A percentile compares a stretch with the other conserved stretches of the same genome.
Evolutionary conservation across 495 filamentous ascomycete species (phyloP).

Genomic region (Hypoxylon cercidicola): DNA sequence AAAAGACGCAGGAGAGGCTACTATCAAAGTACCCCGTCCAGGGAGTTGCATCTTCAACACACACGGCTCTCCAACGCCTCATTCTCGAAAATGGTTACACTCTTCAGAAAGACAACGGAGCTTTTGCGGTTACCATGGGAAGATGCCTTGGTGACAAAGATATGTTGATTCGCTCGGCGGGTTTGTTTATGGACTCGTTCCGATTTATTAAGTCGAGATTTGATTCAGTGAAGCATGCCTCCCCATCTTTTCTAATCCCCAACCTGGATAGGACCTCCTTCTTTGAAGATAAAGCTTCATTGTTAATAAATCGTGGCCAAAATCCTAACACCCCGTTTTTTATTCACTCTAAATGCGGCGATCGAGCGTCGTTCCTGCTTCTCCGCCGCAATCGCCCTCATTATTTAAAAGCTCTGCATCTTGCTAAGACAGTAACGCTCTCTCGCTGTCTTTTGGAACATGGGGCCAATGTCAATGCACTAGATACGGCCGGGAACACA

Average conservation of each 20-base stretch:
- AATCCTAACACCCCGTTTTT: not conserved
- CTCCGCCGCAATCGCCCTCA: not conserved
- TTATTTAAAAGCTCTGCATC: not conserved
- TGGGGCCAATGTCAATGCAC: not conserved
- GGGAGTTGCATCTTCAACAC: not conserved
- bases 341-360: not conserved
- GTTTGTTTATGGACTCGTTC: not conserved
- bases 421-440: not conserved
- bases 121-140: not conserved
- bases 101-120: not conserved
- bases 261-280: too few species aligned
- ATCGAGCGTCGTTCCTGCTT: not conserved
- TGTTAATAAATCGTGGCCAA: not conserved
- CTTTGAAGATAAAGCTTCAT: not conserved
- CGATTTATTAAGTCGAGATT: not conserved
- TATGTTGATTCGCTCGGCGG: not conserved
- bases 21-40: not conserved
- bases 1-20: slow-evolving; percentile 9
- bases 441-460: not conserved
- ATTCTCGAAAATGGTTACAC: slow-evolving; percentile 8
- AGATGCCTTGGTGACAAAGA: not conserved
- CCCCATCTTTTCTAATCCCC: too few species aligned
- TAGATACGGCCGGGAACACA: not conserved
- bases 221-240: not conserved
- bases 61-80: not conserved